Conservation (phyloP, 331 rosid species). For the Acacia concinna region DNA sequence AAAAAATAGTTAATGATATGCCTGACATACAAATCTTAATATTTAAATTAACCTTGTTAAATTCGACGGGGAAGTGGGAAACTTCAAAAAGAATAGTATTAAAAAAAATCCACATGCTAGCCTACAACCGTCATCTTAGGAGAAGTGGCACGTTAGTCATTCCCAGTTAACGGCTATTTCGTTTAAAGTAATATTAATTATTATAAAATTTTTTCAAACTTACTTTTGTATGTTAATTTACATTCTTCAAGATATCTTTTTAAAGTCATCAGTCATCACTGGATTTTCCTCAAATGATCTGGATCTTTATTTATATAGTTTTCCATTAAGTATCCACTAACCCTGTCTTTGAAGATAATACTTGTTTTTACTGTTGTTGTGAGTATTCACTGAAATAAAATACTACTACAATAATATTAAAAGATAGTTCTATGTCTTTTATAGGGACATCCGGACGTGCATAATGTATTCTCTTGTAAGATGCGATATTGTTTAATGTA, state of each 20-base stretch:
- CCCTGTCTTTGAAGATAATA: not conserved
- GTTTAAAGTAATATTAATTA: not conserved
- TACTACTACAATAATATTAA: not conserved
- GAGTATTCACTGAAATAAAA: not conserved
- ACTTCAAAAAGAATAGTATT: not conserved
- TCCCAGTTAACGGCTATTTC: not conserved
- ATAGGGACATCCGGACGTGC: not conserved
- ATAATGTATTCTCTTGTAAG: not conserved
- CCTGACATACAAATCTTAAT: not conserved
- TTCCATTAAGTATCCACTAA: not conserved
- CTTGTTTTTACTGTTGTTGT: too few relatives aligned
- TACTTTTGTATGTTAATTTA: not conserved
- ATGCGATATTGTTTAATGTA: too few relatives aligned
- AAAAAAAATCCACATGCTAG: not conserved
- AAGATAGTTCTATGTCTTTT: not conserved
- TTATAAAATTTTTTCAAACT: not conserved
- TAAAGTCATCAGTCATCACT: not conserved
- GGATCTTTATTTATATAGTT: not conserved
- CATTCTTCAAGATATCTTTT: not conserved
- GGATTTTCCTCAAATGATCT: not conserved
- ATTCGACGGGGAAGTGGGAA: not conserved
- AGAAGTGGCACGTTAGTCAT: not conserved
- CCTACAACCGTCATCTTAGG: not conserved
- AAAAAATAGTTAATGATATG: not conserved
- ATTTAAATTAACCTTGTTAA: not conserved